Evolutionary conservation across 495 filamentous ascomycete genomes (phyloP).

Genomic region (Xylaria intraflava): DNA sequence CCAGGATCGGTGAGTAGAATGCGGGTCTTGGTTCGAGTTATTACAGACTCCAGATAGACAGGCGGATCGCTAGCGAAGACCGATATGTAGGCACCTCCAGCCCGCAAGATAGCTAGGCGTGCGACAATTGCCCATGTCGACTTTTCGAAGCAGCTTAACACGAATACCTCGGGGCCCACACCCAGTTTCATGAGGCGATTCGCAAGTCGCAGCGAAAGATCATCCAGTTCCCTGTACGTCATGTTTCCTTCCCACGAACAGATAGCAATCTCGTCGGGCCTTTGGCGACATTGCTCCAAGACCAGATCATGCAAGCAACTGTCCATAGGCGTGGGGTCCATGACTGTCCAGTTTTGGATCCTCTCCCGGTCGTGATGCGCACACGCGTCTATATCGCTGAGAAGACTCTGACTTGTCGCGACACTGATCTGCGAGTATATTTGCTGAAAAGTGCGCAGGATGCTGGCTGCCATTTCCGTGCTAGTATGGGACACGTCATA

Average conservation of each 20-base stretch:
- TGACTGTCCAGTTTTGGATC: not conserved
- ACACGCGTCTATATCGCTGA: conserved; percentile 1
- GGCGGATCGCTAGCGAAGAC: conserved; percentile 19
- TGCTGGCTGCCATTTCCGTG: conserved; percentile 2
- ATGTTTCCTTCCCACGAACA: conserved; percentile 28
- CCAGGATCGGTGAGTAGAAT: conserved; percentile 1
- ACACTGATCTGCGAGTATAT: not conserved
- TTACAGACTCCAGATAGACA: conserved; percentile 8
- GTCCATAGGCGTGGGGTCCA: not conserved
- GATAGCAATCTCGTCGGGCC: conserved; percentile 19
- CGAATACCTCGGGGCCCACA: conserved; percentile 43
- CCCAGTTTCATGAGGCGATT: conserved; percentile 21
- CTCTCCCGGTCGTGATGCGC: not conserved
- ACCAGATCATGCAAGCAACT: conserved; percentile 6
- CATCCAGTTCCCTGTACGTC: conserved; percentile 31
- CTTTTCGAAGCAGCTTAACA: conserved; percentile 51
- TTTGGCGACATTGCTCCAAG: conserved; percentile 1
- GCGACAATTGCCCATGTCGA: conserved; percentile 38
- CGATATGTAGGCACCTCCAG: conserved; percentile 30
- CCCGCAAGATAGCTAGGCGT: conserved; percentile 31
- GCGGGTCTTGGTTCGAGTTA: conserved; percentile 2
- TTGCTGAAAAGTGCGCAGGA: conserved; percentile 4
- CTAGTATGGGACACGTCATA: conserved; percentile 4
- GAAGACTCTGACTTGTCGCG: not conserved
- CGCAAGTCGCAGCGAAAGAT: conserved; percentile 29